Conservation (phyloP, 1,284 basidiomycete species). For the Ceratobasidium sp. region DNA sequence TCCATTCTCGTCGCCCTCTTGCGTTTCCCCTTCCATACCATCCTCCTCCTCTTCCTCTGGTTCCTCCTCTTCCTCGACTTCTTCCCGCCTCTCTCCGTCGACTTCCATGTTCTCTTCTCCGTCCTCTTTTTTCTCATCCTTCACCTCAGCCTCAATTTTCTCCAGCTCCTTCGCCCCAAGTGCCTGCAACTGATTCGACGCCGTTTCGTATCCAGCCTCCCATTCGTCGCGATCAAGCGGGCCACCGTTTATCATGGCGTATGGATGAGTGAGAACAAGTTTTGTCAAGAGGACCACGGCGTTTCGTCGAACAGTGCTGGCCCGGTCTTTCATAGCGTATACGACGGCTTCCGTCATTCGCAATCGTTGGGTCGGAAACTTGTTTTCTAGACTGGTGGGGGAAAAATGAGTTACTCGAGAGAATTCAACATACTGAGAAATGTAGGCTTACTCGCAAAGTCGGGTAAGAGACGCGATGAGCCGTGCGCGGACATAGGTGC, state of each 20-base stretch:
- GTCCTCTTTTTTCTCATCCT: slow-evolving; percentile 51
- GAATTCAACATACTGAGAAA: neutral
- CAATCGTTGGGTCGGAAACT: slow-evolving; percentile 89
- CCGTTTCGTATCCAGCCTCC: slow-evolving; percentile 71
- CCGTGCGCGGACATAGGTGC: slow-evolving; percentile 91
- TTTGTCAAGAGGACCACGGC: slow-evolving; percentile 82
- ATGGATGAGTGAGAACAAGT: slow-evolving; percentile 91
- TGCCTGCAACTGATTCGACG: slow-evolving; percentile 65
- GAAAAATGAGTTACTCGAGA: slow-evolving; percentile 4
- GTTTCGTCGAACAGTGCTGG: slow-evolving; percentile 84
- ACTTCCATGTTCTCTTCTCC: slow-evolving; percentile 54
- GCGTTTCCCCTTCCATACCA: slow-evolving; percentile 55
- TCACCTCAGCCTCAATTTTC: slow-evolving; percentile 43
- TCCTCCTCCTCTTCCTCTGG: slow-evolving; percentile 53
- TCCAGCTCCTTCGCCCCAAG: slow-evolving; percentile 57
- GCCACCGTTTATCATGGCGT: slow-evolving; percentile 86
- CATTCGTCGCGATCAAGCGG: slow-evolving; percentile 79
- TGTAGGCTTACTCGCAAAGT: slow-evolving; percentile 63
- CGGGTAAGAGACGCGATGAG: slow-evolving; percentile 81
- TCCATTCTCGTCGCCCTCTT: slow-evolving; percentile 46
- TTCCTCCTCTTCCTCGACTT: slow-evolving; percentile 53
- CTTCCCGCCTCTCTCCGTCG: slow-evolving; percentile 48
- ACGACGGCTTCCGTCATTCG: slow-evolving; percentile 80
- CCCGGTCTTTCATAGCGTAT: slow-evolving; percentile 90
- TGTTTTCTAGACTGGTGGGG: slow-evolving; percentile 69